Conservation (phyloP, 1,139 yeast species). For the Kluyveromyces marxianus region DNA sequence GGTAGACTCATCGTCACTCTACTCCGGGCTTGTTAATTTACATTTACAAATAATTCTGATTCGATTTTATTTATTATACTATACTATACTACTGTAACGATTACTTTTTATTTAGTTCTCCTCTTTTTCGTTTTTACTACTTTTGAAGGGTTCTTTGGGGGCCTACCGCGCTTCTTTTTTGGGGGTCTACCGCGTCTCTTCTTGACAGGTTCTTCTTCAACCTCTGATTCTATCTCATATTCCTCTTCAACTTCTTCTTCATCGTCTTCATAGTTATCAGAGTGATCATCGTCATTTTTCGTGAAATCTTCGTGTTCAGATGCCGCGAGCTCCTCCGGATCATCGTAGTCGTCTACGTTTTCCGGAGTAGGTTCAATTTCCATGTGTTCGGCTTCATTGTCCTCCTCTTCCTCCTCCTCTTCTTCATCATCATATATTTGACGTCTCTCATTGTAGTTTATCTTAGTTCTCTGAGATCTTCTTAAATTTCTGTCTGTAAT, state of each 20-base stretch:
- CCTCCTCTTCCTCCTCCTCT: constrained; percentile 12
- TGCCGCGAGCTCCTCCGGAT: not conserved
- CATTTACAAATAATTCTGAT: not conserved
- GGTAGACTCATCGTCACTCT: constrained; percentile 10
- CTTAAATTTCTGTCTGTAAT: constrained; percentile 27
- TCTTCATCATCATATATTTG: constrained; percentile 14
- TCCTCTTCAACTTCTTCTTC: constrained; percentile 1
- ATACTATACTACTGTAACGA: not conserved
- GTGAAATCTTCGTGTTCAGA: not conserved
- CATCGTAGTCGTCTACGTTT: constrained; percentile 6
- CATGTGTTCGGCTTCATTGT: constrained; percentile 8
- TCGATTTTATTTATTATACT: not conserved
- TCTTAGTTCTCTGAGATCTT: constrained; percentile 23
- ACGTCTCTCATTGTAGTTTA: constrained; percentile 15
- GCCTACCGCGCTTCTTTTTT: constrained; percentile 14
- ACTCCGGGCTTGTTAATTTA: no score
- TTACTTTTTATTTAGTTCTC: constrained; percentile 19
- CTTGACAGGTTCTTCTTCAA: constrained; percentile 23
- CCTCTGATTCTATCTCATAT: not conserved
- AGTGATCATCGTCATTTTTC: not conserved
- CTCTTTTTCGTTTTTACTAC: constrained; percentile 28
- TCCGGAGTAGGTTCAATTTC: constrained; percentile 11
- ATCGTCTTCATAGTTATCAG: not conserved
- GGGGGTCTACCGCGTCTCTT: no score
- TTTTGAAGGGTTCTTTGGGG: constrained; percentile 27